phyloP scores from a whole-genome alignment of 2,329 filamentous ascomycete genomes.

The Sporothrix luriei region DNA sequence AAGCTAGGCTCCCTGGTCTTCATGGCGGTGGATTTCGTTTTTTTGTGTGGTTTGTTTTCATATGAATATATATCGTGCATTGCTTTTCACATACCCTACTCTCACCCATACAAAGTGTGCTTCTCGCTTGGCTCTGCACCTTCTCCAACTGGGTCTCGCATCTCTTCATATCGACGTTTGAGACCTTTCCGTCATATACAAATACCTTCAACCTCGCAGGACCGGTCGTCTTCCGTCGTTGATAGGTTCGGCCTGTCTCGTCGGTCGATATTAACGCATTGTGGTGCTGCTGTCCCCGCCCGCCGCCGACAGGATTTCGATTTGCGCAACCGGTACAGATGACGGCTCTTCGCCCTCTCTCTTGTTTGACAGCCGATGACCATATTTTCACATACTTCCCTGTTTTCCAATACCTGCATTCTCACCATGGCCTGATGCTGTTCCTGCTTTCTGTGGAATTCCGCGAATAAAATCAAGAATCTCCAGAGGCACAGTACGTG shows the following conservation, averaged over 20 bases:
- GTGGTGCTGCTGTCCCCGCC: background rate
- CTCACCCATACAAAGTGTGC: background rate
- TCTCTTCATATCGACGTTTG: conserved; percentile 24
- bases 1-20: background rate
- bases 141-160: conserved; percentile 1
- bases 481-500: background rate
- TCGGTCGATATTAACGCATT: conserved; percentile 25
- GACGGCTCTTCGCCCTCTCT: conserved; percentile 9
- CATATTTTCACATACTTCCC: conserved; percentile 4
- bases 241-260: conserved; percentile 23
- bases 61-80: conserved; percentile 29
- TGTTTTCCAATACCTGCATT: background rate
- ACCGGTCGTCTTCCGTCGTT: conserved; percentile 4
- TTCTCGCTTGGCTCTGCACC: conserved; percentile 20
- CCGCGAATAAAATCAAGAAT: background rate
- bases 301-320: conserved; percentile 20
- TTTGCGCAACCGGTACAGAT: conserved; percentile 15
- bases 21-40: background rate
- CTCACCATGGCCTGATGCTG: background rate
- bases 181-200: conserved; percentile 1
- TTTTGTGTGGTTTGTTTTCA: conserved; percentile 13
- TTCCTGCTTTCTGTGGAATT: background rate
- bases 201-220: conserved; percentile 2
- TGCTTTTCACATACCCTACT: background rate
- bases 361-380: background rate